Conservation (phyloP, 306 rosid genomes). For the barrel medic (Medicago truncatula) region MtrunA17r5.0-ANR NC_053044.1:1623001-1623500, state of each 20-base stretch:
- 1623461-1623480: slow-evolving; percentile 82
- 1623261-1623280: slow-evolving; percentile 60
- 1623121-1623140: slow-evolving; percentile 57
- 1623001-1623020: slow-evolving; percentile 69
- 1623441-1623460: slow-evolving; percentile 63
- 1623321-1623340: slow-evolving; percentile 72
- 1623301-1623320: slow-evolving; percentile 76
- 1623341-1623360: slow-evolving; percentile 74
- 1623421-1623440: slow-evolving; percentile 78
- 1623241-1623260: slow-evolving; percentile 74
- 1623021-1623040: slow-evolving; percentile 69
- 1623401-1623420: slow-evolving; percentile 63
- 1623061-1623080: slow-evolving; percentile 50
- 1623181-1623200: slow-evolving; percentile 54
- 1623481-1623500: slow-evolving; percentile 62
- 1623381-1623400: slow-evolving; percentile 81
- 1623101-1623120: slow-evolving; percentile 44
- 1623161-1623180: slow-evolving; percentile 85
- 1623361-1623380: slow-evolving; percentile 83
- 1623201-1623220: slow-evolving; percentile 64
- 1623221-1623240: slow-evolving; percentile 68
- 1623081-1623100: slow-evolving; percentile 62
- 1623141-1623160: slow-evolving; percentile 93
- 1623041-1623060: slow-evolving; percentile 59
- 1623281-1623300: slow-evolving; percentile 73